phyloP scores from a whole-genome alignment of 495 filamentous ascomycete genomes.

The Penicillium atrosanguineum region DNA sequence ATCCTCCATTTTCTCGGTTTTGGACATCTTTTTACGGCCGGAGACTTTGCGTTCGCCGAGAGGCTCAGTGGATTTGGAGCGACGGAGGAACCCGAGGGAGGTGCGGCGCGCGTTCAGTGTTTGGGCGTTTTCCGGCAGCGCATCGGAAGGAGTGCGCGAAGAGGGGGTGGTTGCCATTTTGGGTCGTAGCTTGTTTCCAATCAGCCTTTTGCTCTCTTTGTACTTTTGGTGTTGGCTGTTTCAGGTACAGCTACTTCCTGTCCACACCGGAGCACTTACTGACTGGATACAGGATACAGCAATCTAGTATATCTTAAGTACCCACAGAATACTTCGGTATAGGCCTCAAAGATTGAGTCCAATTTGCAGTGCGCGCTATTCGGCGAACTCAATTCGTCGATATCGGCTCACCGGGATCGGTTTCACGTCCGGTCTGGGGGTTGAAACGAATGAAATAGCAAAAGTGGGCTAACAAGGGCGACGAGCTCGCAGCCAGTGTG shows the following conservation, averaged over 20 bases:
- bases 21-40: slow-evolving; percentile 64
- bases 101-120: slow-evolving; percentile 31
- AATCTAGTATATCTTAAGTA: neutral
- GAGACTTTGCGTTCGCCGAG: slow-evolving; percentile 45
- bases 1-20: slow-evolving; percentile 57
- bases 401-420: neutral
- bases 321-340: neutral
- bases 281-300: neutral
- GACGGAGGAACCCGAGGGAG: slow-evolving; percentile 67
- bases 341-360: neutral
- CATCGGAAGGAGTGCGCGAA: slow-evolving; percentile 21
- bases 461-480: slow-evolving; percentile 13
- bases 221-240: neutral
- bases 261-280: neutral
- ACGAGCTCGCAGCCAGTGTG: slow-evolving; percentile 29
- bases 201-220: neutral
- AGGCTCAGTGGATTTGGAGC: slow-evolving; percentile 74
- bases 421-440: neutral
- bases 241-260: neutral
- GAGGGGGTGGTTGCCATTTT: slow-evolving; percentile 24
- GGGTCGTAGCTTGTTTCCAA: neutral
- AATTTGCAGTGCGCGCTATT: neutral
- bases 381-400: slow-evolving; percentile 7
- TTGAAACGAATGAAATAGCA: slow-evolving; percentile 6
- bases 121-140: slow-evolving; percentile 28